Base-by-base conservation (phyloP, 2,329 filamentous ascomycete genomes). In the Catunica adiposa region DNA sequence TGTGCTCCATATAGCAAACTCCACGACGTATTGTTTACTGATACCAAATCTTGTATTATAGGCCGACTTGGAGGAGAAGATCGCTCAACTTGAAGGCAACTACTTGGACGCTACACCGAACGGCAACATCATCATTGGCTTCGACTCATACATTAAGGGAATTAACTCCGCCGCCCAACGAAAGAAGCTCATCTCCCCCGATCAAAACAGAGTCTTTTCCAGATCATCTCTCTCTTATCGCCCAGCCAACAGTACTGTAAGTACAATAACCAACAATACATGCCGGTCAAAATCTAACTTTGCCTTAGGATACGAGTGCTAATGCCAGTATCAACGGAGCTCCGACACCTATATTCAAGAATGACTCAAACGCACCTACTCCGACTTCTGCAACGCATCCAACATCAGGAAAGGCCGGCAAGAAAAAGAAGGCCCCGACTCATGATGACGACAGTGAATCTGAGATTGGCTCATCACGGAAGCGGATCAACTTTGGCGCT, bases 111-210 rank as follows among this genome's bases (percentile, higher is more conserved):
- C 88, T 64, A 94, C 89, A 3, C 83, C 82, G 14, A 80, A 76
- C 62, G 92, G 92, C 47, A 98, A 98, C 71, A 97, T 98, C 66
- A 90, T 98, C 67, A 89, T 86, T 51, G 92, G 92, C 22, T 98
- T 98, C 68, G 92, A 98, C 68, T 94, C 89, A 66, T 98, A 97
- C 71, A 94, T 95, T 73, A 98, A 98, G 69, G 89, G 87, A 55
- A 78, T 77, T 17, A 77, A 79, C 7, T 78, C 80, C n/a, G 73
- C 75, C 1, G 75, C 81, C 9, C 74, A 79, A 61, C 74, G 84
- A 64, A 78, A 82, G 63, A 79, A 84, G 66, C 74, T 77, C 23
- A 77, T 78, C 3, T 71, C 83, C 51, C 75, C 74, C 59, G 86
- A 89, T 54, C 76, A 78, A 62, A 85, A 88, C 65, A 75, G 84